These are phyloP conservation scores for Fusarium praegraminearum DNA, from an alignment of 2,329 filamentous ascomycete species.

Conservation along the genomic window DNA sequence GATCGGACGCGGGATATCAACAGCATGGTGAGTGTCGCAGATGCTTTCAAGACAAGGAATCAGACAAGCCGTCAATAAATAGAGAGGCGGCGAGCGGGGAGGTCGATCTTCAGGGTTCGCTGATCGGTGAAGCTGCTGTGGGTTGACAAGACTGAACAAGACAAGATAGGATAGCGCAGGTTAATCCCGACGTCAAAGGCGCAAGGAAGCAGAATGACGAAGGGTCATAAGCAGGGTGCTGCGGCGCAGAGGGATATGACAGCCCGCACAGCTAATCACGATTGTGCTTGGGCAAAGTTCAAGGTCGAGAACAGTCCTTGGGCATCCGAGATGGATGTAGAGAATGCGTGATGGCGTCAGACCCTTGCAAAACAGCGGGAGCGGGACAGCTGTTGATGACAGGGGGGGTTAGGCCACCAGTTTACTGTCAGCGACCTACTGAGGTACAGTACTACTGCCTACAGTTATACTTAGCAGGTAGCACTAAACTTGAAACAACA, in stretches of 20 bases:
- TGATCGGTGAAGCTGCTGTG: constrained; percentile 40
- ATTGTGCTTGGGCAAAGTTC: constrained; percentile 38
- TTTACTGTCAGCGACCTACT: no score
- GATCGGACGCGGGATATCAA: constrained; percentile 25
- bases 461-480: no score
- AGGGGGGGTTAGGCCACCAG: constrained; percentile 16
- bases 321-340: constrained; percentile 30
- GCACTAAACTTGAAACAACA: background rate
- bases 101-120: constrained; percentile 45
- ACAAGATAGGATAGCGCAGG: constrained; percentile 18
- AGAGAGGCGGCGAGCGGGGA: constrained; percentile 28
- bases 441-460: no score
- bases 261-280: constrained; percentile 42
- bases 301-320: constrained; percentile 32
- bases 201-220: constrained; percentile 34
- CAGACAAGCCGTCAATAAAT: constrained; percentile 23
- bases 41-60: constrained; percentile 16
- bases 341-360: constrained; percentile 48
- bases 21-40: constrained; percentile 39
- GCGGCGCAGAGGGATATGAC: constrained; percentile 35
- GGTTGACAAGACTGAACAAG: constrained; percentile 19
- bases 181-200: constrained; percentile 13
- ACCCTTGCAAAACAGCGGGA: constrained; percentile 31
- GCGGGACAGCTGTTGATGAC: constrained; percentile 29
- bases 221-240: constrained; percentile 33